Percentiles rank a stretch among this genome's conserved stretches.
Evolutionary conservation across 331 rosid genomes (phyloP).

Genomic region (Phaseolus coccineus): DNA sequence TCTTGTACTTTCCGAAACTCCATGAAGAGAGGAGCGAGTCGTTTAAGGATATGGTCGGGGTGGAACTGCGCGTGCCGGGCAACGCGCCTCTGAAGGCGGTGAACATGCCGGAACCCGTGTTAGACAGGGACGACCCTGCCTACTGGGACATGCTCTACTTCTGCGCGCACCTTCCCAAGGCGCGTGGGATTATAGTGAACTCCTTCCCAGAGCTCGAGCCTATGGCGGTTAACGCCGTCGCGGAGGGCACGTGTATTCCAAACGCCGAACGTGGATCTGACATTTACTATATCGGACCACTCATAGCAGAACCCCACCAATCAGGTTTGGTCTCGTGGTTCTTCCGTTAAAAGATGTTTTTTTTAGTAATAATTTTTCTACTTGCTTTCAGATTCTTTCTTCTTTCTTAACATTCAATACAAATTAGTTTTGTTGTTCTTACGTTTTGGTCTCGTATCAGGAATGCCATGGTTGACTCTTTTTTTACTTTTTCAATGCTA

Average conservation of each 20-base stretch:
- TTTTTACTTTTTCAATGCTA: no score
- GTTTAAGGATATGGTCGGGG: slow-evolving; percentile 48
- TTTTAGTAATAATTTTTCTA: no score
- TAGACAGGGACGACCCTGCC: slow-evolving; percentile 51
- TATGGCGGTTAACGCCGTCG: slow-evolving; percentile 37
- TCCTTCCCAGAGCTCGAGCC: slow-evolving; percentile 55
- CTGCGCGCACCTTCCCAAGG: slow-evolving; percentile 41
- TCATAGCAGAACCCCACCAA: slow-evolving; percentile 42
- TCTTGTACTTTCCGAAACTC: slow-evolving; percentile 47
- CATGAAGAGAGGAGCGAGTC: slow-evolving; percentile 23
- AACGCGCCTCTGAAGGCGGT: slow-evolving; percentile 44
- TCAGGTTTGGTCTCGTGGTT: slow-evolving; percentile 1
- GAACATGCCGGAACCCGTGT: slow-evolving; percentile 47
- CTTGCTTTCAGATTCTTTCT: no score
- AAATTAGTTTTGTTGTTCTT: not conserved
- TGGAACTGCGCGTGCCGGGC: slow-evolving; percentile 52
- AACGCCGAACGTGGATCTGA: slow-evolving; percentile 33
- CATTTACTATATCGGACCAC: slow-evolving; percentile 59
- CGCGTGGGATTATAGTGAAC: slow-evolving; percentile 59
- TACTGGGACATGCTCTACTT: slow-evolving; percentile 50
- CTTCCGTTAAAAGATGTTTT: no score
- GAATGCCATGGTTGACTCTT: not conserved
- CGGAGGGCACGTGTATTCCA: slow-evolving; percentile 52
- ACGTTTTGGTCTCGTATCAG: not conserved
- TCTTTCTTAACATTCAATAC: not conserved